phyloP scores from a whole-genome alignment of 108 stramenopile species.

The Discostella stelligeroides region DNA sequence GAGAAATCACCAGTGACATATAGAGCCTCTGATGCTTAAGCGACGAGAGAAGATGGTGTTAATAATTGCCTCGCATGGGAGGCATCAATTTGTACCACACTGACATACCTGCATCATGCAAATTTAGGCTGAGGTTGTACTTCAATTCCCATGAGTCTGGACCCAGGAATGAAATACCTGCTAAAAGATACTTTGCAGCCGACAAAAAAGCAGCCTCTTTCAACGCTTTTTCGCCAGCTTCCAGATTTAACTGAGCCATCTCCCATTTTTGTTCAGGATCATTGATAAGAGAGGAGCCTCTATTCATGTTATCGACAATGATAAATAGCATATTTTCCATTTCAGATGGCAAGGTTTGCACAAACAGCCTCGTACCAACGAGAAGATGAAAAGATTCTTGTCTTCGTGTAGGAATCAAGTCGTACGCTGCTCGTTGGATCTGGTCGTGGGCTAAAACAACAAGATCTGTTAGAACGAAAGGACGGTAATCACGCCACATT shows the following conservation, averaged over 20 bases:
- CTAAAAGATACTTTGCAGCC: slow-evolving; percentile 48
- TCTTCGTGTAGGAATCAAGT: slow-evolving; percentile 38
- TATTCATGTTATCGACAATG: slow-evolving; percentile 52
- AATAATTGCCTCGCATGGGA: background rate
- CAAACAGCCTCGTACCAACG: slow-evolving; percentile 54
- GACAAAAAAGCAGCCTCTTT: slow-evolving; percentile 48
- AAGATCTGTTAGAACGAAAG: too few relatives aligned
- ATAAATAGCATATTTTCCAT: slow-evolving; percentile 43
- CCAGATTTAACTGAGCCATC: slow-evolving; percentile 51
- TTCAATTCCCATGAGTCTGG: slow-evolving; percentile 58
- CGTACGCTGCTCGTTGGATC: slow-evolving; percentile 64
- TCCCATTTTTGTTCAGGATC: slow-evolving; percentile 28
- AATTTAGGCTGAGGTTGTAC: slow-evolving; percentile 60
- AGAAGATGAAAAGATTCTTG: slow-evolving; percentile 56
- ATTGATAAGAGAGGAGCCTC: slow-evolving; percentile 39
- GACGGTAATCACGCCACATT: too few relatives aligned
- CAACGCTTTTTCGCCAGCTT: slow-evolving; percentile 56
- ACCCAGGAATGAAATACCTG: slow-evolving; percentile 56
- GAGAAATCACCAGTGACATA: slow-evolving; percentile 43
- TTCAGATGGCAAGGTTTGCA: slow-evolving; percentile 36
- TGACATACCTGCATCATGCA: slow-evolving; percentile 49
- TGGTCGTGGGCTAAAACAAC: slow-evolving; percentile 40
- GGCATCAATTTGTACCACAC: background rate
- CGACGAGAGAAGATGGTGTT: background rate
- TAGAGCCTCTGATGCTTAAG: slow-evolving; percentile 44